A percentile compares a stretch with the other conserved stretches of the same genome.
These are phyloP conservation scores for Cercospora janseana DNA, from an alignment of 2,329 filamentous ascomycete species.

Conservation along the genomic window DNA sequence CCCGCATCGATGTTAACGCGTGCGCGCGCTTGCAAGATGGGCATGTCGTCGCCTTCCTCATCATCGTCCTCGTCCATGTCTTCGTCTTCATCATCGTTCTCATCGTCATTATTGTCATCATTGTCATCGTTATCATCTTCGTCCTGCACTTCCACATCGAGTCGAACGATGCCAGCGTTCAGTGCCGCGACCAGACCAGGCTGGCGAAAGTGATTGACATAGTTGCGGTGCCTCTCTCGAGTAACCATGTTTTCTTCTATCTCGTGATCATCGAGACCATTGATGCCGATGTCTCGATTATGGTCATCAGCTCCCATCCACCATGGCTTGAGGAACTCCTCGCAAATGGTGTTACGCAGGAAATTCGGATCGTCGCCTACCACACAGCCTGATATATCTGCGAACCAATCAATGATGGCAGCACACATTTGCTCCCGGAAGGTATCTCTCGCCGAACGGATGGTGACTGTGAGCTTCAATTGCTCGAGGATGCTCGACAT, in stretches of 20 bases:
- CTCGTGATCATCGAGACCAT: conserved; percentile 80
- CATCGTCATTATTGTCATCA: conserved; percentile 49
- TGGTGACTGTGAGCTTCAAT: conserved; percentile 93
- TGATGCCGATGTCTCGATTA: conserved; percentile 73
- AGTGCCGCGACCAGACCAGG: conserved; percentile 21
- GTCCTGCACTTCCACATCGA: conserved; percentile 36
- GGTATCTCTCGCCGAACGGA: conserved; percentile 87
- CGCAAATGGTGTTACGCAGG: conserved; percentile 77
- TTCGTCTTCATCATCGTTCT: conserved; percentile 36
- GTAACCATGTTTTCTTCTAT: conserved; percentile 52
- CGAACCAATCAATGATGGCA: conserved; percentile 94
- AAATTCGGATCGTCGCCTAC: conserved; percentile 78
- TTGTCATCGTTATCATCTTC: conserved; percentile 49
- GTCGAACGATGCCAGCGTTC: conserved; percentile 27
- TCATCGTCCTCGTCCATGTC: conserved; percentile 29
- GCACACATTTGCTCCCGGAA: conserved; percentile 98
- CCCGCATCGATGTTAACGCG: conserved; percentile 32
- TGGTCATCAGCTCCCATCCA: conserved; percentile 77
- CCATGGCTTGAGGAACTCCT: conserved; percentile 88
- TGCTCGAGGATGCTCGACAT: conserved; percentile 88
- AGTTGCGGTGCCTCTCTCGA: conserved; percentile 42
- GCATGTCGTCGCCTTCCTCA: conserved; percentile 47
- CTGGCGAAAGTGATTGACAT: conserved; percentile 35
- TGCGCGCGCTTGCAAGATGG: conserved; percentile 10
- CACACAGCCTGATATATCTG: conserved; percentile 85